Percentiles rank a stretch among this genome's conserved stretches.
Conservation (phyloP, 139 green algal genomes). For the Protoeuglena noctilucae region DNA sequence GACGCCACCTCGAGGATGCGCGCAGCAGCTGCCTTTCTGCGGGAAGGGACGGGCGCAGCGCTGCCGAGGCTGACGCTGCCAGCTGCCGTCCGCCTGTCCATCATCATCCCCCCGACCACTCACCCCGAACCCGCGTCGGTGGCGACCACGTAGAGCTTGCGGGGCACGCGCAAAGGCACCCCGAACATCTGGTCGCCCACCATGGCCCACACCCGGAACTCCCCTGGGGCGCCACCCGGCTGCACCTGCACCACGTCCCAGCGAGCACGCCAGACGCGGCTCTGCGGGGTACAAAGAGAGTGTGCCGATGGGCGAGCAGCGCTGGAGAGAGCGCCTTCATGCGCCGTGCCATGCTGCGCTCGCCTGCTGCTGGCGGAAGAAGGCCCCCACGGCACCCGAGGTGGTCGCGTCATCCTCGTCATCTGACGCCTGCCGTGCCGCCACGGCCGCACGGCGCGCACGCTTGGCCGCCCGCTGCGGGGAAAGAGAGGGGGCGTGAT, state of each 20-base stretch:
- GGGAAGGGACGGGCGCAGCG: too few species aligned
- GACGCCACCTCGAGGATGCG: too few species aligned
- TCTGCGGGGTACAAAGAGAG: too few species aligned
- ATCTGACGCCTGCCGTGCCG: background rate
- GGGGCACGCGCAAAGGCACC: constrained; percentile 41
- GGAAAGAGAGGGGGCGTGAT: background rate
- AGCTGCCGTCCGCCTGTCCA: too few species aligned
- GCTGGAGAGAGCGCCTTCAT: too few species aligned
- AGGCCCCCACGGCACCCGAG: constrained; percentile 22
- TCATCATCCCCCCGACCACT: too few species aligned
- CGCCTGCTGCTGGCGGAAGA: constrained; percentile 36
- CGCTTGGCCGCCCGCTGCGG: background rate
- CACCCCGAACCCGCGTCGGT: too few species aligned
- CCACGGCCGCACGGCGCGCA: background rate
- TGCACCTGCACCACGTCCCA: constrained; percentile 75
- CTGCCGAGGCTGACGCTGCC: too few species aligned
- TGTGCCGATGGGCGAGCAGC: too few species aligned
- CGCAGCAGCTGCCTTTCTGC: too few species aligned
- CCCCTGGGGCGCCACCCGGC: constrained; percentile 20
- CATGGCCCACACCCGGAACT: constrained; percentile 33
- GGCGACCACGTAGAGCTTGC: constrained; percentile 47
- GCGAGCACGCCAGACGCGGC: constrained; percentile 12
- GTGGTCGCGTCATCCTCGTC: constrained; percentile 11
- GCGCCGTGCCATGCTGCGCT: constrained; percentile 15
- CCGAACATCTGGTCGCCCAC: constrained; percentile 29